Percentiles rank a stretch among this genome's conserved stretches.
These are phyloP conservation scores for Limnanthes douglasii DNA, from an alignment of 345 rosid species.

Conservation along the genomic window DNA sequence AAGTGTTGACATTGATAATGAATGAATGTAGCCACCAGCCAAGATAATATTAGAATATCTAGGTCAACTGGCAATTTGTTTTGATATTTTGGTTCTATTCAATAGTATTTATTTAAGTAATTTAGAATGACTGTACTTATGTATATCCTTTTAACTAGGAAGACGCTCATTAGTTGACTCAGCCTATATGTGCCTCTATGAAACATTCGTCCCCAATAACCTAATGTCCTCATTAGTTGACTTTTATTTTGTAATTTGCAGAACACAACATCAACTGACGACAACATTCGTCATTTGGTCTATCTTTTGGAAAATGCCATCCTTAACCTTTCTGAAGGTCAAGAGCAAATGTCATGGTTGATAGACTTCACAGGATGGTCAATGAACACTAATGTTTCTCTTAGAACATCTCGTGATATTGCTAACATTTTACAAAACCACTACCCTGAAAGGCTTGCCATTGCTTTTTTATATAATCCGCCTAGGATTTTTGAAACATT, in stretches of 20 bases:
- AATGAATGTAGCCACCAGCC: too few species aligned
- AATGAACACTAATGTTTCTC: constrained; percentile 18
- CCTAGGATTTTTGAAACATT: constrained; percentile 79
- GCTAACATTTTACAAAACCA: constrained; percentile 60
- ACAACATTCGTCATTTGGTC: constrained; percentile 61
- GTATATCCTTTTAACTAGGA: too few species aligned
- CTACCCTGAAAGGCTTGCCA: constrained; percentile 85
- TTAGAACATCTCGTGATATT: constrained; percentile 61
- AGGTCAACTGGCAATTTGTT: too few species aligned
- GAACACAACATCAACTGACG: constrained; percentile 63
- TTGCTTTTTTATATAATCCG: constrained; percentile 69
- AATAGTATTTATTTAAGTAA: neutral
- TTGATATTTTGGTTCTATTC: neutral
- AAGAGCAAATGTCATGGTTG: constrained; percentile 86
- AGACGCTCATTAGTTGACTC: too few species aligned
- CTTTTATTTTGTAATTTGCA: constrained; percentile 12
- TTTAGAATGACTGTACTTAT: too few species aligned
- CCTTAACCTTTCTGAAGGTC: constrained; percentile 68
- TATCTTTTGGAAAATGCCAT: constrained; percentile 83
- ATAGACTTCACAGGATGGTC: constrained; percentile 91
- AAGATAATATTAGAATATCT: too few species aligned
- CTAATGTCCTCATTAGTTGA: too few species aligned
- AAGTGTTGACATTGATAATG: too few species aligned
- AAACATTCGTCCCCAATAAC: too few species aligned
- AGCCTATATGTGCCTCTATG: neutral